Base-by-base conservation (phyloP, 306 rosid genomes). In the Casuarina cunninghamiana region DNA sequence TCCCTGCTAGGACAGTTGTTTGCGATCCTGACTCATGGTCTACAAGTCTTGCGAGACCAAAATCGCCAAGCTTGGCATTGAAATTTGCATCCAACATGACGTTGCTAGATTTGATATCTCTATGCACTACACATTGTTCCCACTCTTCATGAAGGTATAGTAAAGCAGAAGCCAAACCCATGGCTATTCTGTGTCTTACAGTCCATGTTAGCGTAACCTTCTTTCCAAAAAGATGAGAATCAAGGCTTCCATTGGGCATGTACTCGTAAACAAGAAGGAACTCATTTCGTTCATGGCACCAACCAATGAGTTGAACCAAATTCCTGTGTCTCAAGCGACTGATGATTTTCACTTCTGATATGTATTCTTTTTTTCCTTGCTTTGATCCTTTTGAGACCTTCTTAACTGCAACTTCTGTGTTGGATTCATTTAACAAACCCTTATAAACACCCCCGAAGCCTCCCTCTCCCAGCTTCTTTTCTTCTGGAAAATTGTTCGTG, bases 201-300 rank as follows among this genome's bases (percentile, higher is more conserved):
- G 45, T 16, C 97, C 96, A 92, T 53, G 77, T 65, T 26, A 92
- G 87, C 32, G 72, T 65, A 3, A 54, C 69, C 35, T 80, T 80
- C 19, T 37, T 78, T 15, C 90, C 87, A 75, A 90, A 93, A 11
- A 93, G 75, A 81, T 93, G 91, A n/a, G 83, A 83, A 60, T 90
- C 97, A 74, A 93, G 94, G 84, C 97, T 91, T 79, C 94, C 94
- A 71, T 91, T 89, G 2, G 92, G 97, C 91, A 88, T 80, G 43
- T 83, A 81, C 39, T 92, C 95, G 43, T 93, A 90, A 16, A 89
- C 91, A 11, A 90, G 94, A 79, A 93, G 88, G 13, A 93, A 78
- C 39, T 93, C 96, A 45, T 87, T 88, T 74, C 74, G 77, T 74
- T 87, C 90, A 50, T 93, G 97, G 69, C 92, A 93, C 97, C 97